A percentile compares a stretch with the other conserved stretches of the same genome.
phyloP scores from a whole-genome alignment of 805 yeast genomes.

The Maudiozyma turicensis region DNA sequence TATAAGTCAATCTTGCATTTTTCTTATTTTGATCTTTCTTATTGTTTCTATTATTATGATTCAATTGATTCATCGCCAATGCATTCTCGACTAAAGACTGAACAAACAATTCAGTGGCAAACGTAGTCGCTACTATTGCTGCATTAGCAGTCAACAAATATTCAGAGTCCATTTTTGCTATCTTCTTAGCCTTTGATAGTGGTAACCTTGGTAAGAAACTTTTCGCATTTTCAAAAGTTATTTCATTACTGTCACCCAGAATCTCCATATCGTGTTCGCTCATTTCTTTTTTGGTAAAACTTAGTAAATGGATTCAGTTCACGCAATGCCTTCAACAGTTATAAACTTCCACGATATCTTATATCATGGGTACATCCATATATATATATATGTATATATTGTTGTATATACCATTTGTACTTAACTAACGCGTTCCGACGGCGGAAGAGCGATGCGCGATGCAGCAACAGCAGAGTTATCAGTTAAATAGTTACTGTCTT shows the following conservation, averaged over 20 bases:
- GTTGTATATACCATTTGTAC: no score
- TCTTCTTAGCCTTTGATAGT: conserved; percentile 20
- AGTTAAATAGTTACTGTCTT: no score
- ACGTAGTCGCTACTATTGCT: conserved; percentile 22
- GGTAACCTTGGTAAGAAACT: conserved; percentile 11
- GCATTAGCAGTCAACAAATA: conserved; percentile 17
- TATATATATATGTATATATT: no score
- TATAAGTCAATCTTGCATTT: conserved; percentile 13
- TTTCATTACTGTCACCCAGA: neutral
- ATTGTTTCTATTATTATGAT: neutral
- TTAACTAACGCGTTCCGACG: no score
- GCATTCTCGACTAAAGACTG: conserved; percentile 22
- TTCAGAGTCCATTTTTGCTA: conserved; percentile 24
- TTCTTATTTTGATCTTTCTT: neutral
- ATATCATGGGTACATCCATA: no score
- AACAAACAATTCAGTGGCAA: conserved; percentile 24
- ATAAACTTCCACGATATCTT: no score
- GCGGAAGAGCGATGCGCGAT: no score
- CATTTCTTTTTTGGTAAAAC: no score
- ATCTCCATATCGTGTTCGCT: neutral
- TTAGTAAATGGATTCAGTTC: no score
- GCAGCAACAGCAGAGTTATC: no score
- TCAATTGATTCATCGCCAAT: conserved; percentile 13
- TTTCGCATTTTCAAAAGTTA: neutral
- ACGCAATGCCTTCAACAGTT: no score